Base-by-base conservation (phyloP, 192 early-diverging fungal species). In the Coemansia sp. region DNA sequence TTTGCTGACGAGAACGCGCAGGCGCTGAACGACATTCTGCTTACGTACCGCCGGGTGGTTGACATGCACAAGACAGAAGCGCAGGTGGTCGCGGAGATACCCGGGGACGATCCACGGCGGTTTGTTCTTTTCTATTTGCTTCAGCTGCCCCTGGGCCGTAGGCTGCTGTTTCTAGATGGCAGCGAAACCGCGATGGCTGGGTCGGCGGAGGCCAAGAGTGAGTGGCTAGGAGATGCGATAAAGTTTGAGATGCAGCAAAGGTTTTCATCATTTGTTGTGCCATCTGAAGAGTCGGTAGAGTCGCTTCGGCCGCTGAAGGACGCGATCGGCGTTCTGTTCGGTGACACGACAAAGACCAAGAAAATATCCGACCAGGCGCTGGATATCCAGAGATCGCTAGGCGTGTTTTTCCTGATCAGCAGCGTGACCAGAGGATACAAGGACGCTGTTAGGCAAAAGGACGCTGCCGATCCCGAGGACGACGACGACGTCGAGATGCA, bases 81-180 rank as follows among this genome's bases (percentile, higher is more conserved):
- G 14, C 48, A 45, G 8, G 25, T 5, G 0, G 12, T 29, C 12
- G 32, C 1, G 12, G 29, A 12, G 7, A 59, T 72, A 0, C 52
- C 63, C 0, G 60, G 56, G 5, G 73, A 70, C 25, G 73, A 81
- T 25, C 57, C 31, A n/a, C 73, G 73, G 4, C 57, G 78, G 36
- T 81, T 67, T 40, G 60, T 81, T 34, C 52, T 81, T 31, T 73
- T 52, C 48, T 81, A 81, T 42, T 31, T 69, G 51, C 45, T 81
- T 33, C 78, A 76, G 38, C 48, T 61, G 29, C 76, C 56, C 31
- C 8, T 48, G 5, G 63, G 52, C 4, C 33, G 48, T 17, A 64
- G 25, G 33, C 51, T 52, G 0, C 7, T 64, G 17, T 30, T 64
- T 8, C 25, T 64, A 1, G 52, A 56, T 10, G 31, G 36, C 34